These are phyloP conservation scores for Fusarium oxysporum DNA, from an alignment of 2,329 filamentous ascomycete species.

Conservation along the genomic window DNA sequence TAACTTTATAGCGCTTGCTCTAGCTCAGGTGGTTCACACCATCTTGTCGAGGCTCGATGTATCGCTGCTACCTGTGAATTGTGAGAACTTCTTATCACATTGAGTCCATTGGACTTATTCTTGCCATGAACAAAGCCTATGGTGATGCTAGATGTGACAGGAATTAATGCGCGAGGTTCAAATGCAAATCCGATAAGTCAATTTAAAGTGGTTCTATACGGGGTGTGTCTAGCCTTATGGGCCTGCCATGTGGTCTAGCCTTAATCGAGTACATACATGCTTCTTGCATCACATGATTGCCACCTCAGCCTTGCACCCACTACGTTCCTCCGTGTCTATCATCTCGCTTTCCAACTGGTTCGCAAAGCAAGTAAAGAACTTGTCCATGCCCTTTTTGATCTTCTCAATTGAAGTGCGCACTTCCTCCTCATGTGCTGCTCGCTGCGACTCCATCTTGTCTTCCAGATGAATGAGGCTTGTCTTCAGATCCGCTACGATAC, in stretches of 20 bases:
- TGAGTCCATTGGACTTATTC: background rate
- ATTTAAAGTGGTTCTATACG: background rate
- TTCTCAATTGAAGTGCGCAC: background rate
- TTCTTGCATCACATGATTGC: background rate
- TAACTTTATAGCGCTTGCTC: background rate
- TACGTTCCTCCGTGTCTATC: background rate
- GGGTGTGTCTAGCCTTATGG: background rate
- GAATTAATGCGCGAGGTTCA: background rate
- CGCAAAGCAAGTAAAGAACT: background rate
- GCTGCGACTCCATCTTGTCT: background rate
- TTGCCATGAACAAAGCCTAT: background rate
- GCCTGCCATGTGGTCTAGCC: background rate
- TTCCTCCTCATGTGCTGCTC: background rate
- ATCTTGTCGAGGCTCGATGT: background rate
- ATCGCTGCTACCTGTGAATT: background rate
- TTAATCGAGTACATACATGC: background rate
- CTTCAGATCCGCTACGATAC: background rate
- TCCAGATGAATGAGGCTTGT: background rate
- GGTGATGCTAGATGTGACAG: background rate
- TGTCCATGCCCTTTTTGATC: background rate
- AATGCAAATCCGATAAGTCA: background rate
- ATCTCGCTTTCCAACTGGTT: background rate
- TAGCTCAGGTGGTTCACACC: background rate
- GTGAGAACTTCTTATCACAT: background rate
- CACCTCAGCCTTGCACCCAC: conserved; percentile 1